Conservation (phyloP, 208 protist genomes). For the Wallacemonas sp. region DNA sequence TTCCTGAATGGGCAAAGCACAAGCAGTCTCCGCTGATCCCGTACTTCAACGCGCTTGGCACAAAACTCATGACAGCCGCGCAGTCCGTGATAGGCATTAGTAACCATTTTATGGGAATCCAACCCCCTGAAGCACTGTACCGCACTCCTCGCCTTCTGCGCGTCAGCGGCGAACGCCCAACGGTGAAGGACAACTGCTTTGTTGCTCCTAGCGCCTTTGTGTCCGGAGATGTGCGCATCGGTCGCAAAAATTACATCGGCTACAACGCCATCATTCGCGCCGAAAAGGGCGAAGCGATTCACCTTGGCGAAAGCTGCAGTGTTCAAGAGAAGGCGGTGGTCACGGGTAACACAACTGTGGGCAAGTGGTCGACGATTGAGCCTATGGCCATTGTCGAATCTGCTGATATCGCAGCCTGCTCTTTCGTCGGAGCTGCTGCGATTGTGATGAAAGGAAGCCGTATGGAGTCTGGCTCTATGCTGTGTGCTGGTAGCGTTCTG, state of each 20-base stretch:
- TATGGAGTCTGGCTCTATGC: conserved; percentile 87
- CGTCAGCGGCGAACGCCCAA: conserved; percentile 69
- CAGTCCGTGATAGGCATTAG: conserved; percentile 55
- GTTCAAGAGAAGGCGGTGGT: conserved; percentile 90
- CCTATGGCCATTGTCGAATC: conserved; percentile 89
- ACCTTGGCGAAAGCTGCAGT: conserved; percentile 88
- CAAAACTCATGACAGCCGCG: conserved; percentile 38
- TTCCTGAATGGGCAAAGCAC: conserved; percentile 75
- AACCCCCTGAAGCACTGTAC: conserved; percentile 80
- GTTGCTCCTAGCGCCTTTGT: conserved; percentile 86
- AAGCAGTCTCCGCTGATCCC: conserved; percentile 48
- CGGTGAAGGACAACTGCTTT: conserved; percentile 89
- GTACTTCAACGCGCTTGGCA: conserved; percentile 38
- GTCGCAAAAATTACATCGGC: conserved; percentile 89
- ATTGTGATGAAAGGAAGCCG: conserved; percentile 85
- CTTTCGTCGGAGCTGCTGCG: conserved; percentile 84
- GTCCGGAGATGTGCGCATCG: conserved; percentile 82
- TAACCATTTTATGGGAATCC: conserved; percentile 68
- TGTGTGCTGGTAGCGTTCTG: conserved; percentile 87
- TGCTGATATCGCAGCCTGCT: conserved; percentile 85
- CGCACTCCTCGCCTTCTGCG: conserved; percentile 74
- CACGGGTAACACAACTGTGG: conserved; percentile 81
- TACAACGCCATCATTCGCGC: conserved; percentile 89
- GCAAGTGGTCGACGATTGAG: conserved; percentile 89
- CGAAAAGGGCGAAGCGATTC: conserved; percentile 76